These are phyloP conservation scores for Bacidia gigantensis DNA, from an alignment of 495 filamentous ascomycete genomes.

Conservation along the genomic window DNA sequence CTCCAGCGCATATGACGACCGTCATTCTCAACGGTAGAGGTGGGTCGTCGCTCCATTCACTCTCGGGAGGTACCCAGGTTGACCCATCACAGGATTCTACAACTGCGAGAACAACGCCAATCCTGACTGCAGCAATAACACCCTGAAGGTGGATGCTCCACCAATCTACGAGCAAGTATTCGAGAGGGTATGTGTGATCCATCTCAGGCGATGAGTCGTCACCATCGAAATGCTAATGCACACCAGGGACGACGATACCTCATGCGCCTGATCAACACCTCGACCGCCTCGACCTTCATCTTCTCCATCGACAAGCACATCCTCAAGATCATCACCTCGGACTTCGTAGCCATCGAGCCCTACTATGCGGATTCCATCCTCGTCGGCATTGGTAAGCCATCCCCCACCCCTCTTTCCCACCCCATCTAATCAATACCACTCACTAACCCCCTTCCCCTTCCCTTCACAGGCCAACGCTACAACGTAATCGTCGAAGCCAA, in stretches of 20 bases:
- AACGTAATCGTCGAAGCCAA: conserved; percentile 55
- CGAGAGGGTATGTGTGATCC: neutral
- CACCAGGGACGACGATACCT: conserved; percentile 15
- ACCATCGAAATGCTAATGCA: neutral
- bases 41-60: conserved; percentile 17
- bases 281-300: conserved; percentile 33
- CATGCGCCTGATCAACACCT: conserved; percentile 32
- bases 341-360: conserved; percentile 37
- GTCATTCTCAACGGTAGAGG: conserved; percentile 39
- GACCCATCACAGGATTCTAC: neutral
- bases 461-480: conserved; percentile 43
- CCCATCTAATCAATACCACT: too few relatives aligned
- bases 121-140: neutral
- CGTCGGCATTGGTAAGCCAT: conserved; percentile 41
- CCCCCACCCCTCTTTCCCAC: too few relatives aligned
- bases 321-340: conserved; percentile 33
- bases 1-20: conserved; percentile 20
- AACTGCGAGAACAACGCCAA: conserved; percentile 3
- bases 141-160: neutral
- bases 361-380: conserved; percentile 32
- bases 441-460: neutral
- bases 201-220: too few relatives aligned
- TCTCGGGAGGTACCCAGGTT: neutral
- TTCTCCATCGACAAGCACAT: conserved; percentile 39
- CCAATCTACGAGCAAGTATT: conserved; percentile 2